Base-by-base conservation (phyloP, 2,329 filamentous ascomycete species). In the Monilinia fructigena region DNA sequence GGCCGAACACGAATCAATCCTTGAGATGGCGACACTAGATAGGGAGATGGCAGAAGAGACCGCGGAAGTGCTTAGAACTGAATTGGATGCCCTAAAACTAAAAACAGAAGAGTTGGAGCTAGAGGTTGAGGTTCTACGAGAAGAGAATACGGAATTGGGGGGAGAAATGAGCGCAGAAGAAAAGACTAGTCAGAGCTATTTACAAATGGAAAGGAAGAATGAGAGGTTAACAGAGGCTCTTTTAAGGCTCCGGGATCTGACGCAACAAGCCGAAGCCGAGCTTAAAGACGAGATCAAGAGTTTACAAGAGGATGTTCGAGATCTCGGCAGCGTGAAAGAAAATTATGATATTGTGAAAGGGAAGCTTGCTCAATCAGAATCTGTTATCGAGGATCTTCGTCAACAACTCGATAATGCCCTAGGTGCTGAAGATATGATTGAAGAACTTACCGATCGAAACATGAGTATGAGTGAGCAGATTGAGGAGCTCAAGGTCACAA, bases 1-100 rank as follows among this genome's bases (percentile, higher is more conserved):
- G 75, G 90, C 91, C 10, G 93, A 97, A 71, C 89, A 96, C 76
- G 95, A 98, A 40, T 85, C 89, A 4, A 86, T 90, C 8, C 80
- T 97, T 74, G 95, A 99, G 78, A 86, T 95, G 78, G 92, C 93
- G 8, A 89, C 91, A 0, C 81, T 99, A 35, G 95, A 99, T 76
- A 87, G 92, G 55, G 94, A 99, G 77, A 96, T 98, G 91, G 95
- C 95, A 0, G 93, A 99, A 77, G 94, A 97, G 78, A 92, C 88
- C 54, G 89, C 91, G 0, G 95, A 98, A 71, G 87, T 89, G 23
- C 82, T 90, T 61, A 95, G 93, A 76, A 84, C 86, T 1, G 93
- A 99, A 75, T 80, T 96, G 31, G 91, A 96, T 48, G 84, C 86
- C 2, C 77, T 96, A 63, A 91, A 92, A 74, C 80, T 85, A 67